phyloP scores from a whole-genome alignment of 148 eudicot species.

The Nepenthes mirabilis region DNA sequence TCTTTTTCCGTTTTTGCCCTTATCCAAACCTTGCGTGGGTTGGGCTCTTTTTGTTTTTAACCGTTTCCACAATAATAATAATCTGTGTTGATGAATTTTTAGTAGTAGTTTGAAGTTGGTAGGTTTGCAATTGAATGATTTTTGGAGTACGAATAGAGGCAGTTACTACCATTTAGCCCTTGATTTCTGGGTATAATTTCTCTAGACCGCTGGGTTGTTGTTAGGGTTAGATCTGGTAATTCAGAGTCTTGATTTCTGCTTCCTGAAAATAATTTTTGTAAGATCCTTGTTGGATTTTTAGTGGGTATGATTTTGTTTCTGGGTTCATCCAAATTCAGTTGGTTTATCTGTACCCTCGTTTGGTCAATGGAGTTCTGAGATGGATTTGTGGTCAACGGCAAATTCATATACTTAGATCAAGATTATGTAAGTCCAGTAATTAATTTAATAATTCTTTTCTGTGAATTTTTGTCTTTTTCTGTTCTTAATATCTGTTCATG shows the following conservation, averaged over 20 bases:
- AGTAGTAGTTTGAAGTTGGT: background rate
- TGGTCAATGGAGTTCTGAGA: constrained; percentile 31
- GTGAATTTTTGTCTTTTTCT: background rate
- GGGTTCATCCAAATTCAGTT: constrained; percentile 11
- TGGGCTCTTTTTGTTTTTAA: background rate
- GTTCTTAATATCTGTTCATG: constrained; percentile 1
- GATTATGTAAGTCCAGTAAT: constrained; percentile 31
- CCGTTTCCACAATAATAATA: background rate
- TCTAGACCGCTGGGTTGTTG: background rate
- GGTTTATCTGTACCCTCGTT: constrained; percentile 7
- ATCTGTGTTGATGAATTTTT: background rate
- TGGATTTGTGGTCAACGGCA: constrained; percentile 28
- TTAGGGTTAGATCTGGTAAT: constrained; percentile 12
- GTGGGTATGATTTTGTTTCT: constrained; percentile 7
- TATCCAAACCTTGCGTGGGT: background rate
- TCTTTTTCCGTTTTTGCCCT: background rate
- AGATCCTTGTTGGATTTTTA: background rate
- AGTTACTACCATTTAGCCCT: too few relatives aligned
- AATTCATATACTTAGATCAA: constrained; percentile 38
- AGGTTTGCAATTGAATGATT: too few relatives aligned
- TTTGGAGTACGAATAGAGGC: too few relatives aligned
- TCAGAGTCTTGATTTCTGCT: constrained; percentile 1
- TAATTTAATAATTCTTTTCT: constrained; percentile 9
- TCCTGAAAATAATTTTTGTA: constrained; percentile 1
- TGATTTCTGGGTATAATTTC: background rate